phyloP scores from a whole-genome alignment of 1,139 yeast genomes.

The Meyerozyma smithsonii region DNA sequence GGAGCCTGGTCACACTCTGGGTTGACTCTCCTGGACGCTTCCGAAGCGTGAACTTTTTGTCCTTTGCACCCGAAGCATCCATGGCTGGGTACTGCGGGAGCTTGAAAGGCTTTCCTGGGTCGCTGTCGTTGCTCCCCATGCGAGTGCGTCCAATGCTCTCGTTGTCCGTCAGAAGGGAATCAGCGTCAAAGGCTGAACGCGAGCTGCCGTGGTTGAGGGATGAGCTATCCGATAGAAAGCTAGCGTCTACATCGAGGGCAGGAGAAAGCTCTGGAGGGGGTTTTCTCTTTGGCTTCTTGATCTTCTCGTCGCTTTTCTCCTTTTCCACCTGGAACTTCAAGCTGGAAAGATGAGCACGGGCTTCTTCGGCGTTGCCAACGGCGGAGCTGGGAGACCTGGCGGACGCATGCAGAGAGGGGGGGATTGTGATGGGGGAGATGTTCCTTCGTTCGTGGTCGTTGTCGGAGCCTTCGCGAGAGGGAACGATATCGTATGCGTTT shows the following conservation, averaged over 20 bases:
- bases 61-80: slow-evolving; percentile 4
- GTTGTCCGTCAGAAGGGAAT: background rate
- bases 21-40: slow-evolving; percentile 3
- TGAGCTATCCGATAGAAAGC: slow-evolving; percentile 6
- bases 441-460: slow-evolving; percentile 5
- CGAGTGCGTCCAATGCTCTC: slow-evolving; percentile 5
- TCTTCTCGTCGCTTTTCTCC: slow-evolving; percentile 1
- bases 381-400: slow-evolving; percentile 12
- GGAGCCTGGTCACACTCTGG: slow-evolving; percentile 1
- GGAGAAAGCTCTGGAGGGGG: slow-evolving; percentile 16
- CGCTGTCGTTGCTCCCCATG: slow-evolving; percentile 6
- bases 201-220: background rate
- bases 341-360: background rate
- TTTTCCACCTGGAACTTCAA: slow-evolving; percentile 2
- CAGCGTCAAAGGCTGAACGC: background rate
- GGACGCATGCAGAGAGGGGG: slow-evolving; percentile 15
- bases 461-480: slow-evolving; percentile 4
- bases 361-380: slow-evolving; percentile 9
- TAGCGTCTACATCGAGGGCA: background rate
- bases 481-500: slow-evolving; percentile 1
- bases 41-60: slow-evolving; percentile 6
- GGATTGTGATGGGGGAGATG: slow-evolving; percentile 14
- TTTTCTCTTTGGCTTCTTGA: slow-evolving; percentile 15
- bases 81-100: slow-evolving; percentile 15
- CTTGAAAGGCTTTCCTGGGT: slow-evolving; percentile 1